Conservation (phyloP, 1,139 yeast genomes). For the Oligophagozyma castellii region DNA sequence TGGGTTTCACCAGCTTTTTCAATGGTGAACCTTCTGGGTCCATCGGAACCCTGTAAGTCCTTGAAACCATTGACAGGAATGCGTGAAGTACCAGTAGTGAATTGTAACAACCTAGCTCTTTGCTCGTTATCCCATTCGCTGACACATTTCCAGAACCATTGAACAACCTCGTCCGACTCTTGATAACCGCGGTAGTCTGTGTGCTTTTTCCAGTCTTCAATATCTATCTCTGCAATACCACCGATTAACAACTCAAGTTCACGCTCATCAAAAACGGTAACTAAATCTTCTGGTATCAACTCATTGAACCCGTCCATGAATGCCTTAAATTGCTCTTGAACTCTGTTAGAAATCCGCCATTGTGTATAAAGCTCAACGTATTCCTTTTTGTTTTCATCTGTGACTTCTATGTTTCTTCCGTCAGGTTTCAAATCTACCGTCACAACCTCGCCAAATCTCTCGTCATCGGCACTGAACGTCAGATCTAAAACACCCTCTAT, state of each 20-base stretch:
- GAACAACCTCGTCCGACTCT: conserved; percentile 89
- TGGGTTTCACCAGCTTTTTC: conserved; percentile 93
- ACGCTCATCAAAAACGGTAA: conserved; percentile 93
- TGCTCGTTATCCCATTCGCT: conserved; percentile 94
- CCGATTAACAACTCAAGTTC: conserved; percentile 93
- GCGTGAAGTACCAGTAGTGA: conserved; percentile 97
- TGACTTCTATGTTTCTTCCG: conserved; percentile 81
- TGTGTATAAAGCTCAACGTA: conserved; percentile 90
- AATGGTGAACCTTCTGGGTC: conserved; percentile 95
- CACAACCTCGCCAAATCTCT: conserved; percentile 86
- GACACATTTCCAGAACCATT: conserved; percentile 97
- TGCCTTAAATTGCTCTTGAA: conserved; percentile 91
- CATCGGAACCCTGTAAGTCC: conserved; percentile 96
- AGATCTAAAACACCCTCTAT: conserved; percentile 75
- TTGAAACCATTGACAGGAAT: conserved; percentile 98
- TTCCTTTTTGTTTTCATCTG: conserved; percentile 88
- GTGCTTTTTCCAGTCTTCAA: conserved; percentile 97
- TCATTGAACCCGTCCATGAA: conserved; percentile 96
- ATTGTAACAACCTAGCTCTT: conserved; percentile 86
- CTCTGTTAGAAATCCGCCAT: conserved; percentile 90
- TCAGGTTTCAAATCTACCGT: conserved; percentile 81
- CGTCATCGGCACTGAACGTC: conserved; percentile 92
- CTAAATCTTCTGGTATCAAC: conserved; percentile 89
- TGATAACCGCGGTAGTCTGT: conserved; percentile 97
- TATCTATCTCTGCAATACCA: conserved; percentile 95